phyloP scores from a whole-genome alignment of 1,284 basidiomycete species.

The Marasmius oreades region DNA sequence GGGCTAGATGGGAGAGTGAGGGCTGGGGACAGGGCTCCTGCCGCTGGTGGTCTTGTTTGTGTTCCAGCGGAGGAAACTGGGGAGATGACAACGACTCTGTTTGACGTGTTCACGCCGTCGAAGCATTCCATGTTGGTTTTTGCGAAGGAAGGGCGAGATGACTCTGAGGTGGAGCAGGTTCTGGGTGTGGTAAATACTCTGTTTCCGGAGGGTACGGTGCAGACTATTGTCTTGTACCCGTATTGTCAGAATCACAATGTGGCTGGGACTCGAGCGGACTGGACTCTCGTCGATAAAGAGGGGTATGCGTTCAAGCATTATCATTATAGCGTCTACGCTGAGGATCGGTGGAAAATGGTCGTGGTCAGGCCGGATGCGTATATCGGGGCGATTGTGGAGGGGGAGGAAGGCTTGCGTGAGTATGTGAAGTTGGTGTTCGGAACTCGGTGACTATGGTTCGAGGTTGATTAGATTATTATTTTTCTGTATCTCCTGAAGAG shows the following conservation, averaged over 20 bases:
- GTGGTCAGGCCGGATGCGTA: too few relatives aligned
- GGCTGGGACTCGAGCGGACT: too few relatives aligned
- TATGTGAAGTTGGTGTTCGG: too few relatives aligned
- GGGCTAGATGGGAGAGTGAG: constrained; percentile 13
- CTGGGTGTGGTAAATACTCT: not conserved
- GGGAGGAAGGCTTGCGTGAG: too few relatives aligned
- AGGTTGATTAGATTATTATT: too few relatives aligned
- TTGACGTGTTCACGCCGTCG: constrained; percentile 20
- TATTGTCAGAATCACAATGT: not conserved
- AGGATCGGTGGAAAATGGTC: too few relatives aligned
- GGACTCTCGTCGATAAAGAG: too few relatives aligned
- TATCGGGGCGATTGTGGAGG: too few relatives aligned
- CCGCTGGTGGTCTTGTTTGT: constrained; percentile 15
- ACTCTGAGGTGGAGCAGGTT: not conserved
- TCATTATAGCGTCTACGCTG: too few relatives aligned
- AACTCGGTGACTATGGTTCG: too few relatives aligned
- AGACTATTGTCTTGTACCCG: not conserved
- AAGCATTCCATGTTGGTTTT: constrained; percentile 26
- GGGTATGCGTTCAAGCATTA: too few relatives aligned
- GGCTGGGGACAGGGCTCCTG: constrained; percentile 26
- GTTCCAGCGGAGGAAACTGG: not conserved
- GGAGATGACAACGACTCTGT: constrained; percentile 15
- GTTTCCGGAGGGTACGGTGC: not conserved
- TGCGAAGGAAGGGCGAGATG: not conserved
- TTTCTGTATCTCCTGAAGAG: too few relatives aligned